A percentile compares a stretch with the other conserved stretches of the same genome.
phyloP scores from a whole-genome alignment of 306 rosid genomes.

The Pueraria montana region DNA sequence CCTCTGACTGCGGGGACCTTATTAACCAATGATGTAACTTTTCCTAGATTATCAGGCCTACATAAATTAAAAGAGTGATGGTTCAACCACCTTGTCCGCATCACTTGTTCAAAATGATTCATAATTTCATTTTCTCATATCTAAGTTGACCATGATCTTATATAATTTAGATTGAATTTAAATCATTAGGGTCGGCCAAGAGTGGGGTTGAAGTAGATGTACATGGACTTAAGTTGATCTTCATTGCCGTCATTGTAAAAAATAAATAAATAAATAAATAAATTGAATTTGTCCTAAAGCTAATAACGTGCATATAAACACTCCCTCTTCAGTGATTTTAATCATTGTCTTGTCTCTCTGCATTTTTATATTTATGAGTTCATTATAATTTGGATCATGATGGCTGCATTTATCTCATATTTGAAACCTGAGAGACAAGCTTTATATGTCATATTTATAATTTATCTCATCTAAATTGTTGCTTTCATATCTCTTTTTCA shows the following conservation, averaged over 20 bases:
- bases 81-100: not conserved
- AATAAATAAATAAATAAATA: too few species aligned
- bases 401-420: not conserved
- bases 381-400: not conserved
- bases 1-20: not conserved
- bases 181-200: too few species aligned
- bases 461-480: not conserved
- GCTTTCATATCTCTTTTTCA: not conserved
- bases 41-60: not conserved
- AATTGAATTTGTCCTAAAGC: too few species aligned
- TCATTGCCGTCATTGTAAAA: too few species aligned
- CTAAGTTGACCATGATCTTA: not conserved
- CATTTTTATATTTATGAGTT: not conserved
- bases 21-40: not conserved
- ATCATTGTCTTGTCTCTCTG: not conserved
- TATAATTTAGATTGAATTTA: not conserved
- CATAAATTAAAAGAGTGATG: not conserved
- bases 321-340: too few species aligned
- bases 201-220: too few species aligned
- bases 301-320: too few species aligned
- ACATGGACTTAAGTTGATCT: too few species aligned
- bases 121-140: not conserved
- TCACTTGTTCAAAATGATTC: not conserved
- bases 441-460: not conserved
- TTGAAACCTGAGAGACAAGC: not conserved